These are phyloP conservation scores for Phialophora tarda DNA, from an alignment of 2,329 filamentous ascomycete genomes.

Conservation along the genomic window DNA sequence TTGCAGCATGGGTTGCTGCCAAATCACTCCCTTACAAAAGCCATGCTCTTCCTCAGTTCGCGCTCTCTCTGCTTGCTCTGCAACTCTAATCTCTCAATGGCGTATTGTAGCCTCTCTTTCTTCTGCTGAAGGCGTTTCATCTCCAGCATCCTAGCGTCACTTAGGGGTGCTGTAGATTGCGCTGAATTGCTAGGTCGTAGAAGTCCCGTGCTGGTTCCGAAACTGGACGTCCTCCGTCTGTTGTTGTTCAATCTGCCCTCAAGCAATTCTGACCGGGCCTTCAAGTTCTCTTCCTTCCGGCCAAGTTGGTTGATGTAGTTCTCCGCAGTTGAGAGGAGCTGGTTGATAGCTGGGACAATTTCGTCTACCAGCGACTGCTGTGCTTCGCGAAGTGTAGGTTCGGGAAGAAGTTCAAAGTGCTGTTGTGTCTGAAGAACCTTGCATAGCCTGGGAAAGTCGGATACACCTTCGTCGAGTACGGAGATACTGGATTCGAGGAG, in stretches of 20 bases:
- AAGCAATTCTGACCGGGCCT: conserved; percentile 81
- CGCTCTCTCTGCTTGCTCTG: conserved; percentile 79
- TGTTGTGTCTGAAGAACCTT: conserved; percentile 70
- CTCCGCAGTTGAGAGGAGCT: conserved; percentile 80
- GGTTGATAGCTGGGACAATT: conserved; percentile 83
- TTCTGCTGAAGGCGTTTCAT: conserved; percentile 75
- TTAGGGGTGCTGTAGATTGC: conserved; percentile 30
- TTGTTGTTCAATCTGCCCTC: conserved; percentile 68
- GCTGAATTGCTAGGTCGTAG: conserved; percentile 35
- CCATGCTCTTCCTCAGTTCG: conserved; percentile 75
- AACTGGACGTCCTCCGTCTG: conserved; percentile 43
- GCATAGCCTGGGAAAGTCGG: conserved; percentile 66
- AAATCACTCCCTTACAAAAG: conserved; percentile 48
- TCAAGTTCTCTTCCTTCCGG: conserved; percentile 80
- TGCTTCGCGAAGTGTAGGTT: conserved; percentile 78
- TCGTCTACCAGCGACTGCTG: conserved; percentile 85
- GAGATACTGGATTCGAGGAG: conserved; percentile 67
- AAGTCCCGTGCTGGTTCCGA: conserved; percentile 22
- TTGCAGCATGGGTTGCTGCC: too few species aligned
- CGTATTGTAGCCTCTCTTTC: conserved; percentile 84
- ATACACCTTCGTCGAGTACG: conserved; percentile 65
- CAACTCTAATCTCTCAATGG: conserved; percentile 81
- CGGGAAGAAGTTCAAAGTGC: conserved; percentile 93
- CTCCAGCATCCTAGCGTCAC: conserved; percentile 59
- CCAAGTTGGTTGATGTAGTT: conserved; percentile 82